These are phyloP conservation scores for Amanita fuliginea DNA, from an alignment of 768 basidiomycete species.

Conservation along the genomic window DNA sequence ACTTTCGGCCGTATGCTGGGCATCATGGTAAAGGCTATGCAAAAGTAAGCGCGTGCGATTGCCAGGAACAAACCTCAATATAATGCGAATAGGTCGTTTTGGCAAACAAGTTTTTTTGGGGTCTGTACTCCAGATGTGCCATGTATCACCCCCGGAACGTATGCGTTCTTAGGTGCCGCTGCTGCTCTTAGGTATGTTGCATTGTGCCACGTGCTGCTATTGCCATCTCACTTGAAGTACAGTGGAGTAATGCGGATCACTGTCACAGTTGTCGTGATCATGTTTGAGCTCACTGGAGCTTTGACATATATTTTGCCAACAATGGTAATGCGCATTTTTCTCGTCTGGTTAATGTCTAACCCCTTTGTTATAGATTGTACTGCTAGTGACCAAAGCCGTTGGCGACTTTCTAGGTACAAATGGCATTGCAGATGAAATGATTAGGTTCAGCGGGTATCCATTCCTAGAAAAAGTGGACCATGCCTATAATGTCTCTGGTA, in stretches of 20 bases:
- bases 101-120: slow-evolving; percentile 78
- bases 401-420: slow-evolving; percentile 88
- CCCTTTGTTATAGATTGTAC: slow-evolving; percentile 58
- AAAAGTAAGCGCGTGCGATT: slow-evolving; percentile 38
- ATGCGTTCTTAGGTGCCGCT: slow-evolving; percentile 95
- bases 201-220: background rate
- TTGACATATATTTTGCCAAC: slow-evolving; percentile 95
- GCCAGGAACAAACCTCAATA: background rate
- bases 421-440: slow-evolving; percentile 96
- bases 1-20: slow-evolving; percentile 97
- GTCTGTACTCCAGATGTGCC: slow-evolving; percentile 87
- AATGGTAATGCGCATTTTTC: slow-evolving; percentile 49
- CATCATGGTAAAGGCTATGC: slow-evolving; percentile 89
- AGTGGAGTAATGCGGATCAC: slow-evolving; percentile 97
- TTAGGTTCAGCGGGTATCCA: slow-evolving; percentile 94
- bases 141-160: slow-evolving; percentile 97
- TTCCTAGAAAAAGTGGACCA: slow-evolving; percentile 95
- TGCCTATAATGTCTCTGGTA: slow-evolving; percentile 84
- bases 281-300: slow-evolving; percentile 98
- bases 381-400: slow-evolving; percentile 94
- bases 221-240: slow-evolving; percentile 4
- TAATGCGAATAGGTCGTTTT: slow-evolving; percentile 53
- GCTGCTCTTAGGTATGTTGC: slow-evolving; percentile 72
- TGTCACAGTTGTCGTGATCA: slow-evolving; percentile 96
- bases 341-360: background rate